These are phyloP conservation scores for Hypoxylon sp. DNA, from an alignment of 2,329 filamentous ascomycete genomes.

Conservation along the genomic window DNA sequence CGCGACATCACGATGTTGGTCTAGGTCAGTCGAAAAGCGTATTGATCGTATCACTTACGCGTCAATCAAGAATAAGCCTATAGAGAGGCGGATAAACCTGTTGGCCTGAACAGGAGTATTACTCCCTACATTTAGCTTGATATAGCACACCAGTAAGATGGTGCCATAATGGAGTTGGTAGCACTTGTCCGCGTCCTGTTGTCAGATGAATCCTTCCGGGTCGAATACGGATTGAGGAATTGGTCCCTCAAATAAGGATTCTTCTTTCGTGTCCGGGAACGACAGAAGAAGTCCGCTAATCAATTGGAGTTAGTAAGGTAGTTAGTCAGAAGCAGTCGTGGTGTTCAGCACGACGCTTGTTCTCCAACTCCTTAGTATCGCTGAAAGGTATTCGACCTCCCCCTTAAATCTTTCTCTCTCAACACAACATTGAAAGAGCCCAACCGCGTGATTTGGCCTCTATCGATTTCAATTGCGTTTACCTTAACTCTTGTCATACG, in stretches of 20 bases:
- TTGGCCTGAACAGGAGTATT: not conserved
- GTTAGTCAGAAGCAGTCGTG: not conserved
- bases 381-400: not conserved
- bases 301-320: not conserved
- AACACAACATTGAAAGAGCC: not conserved
- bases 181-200: not conserved
- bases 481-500: not conserved
- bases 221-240: not conserved
- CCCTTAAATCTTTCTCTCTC: not conserved
- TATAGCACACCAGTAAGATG: not conserved
- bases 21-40: not conserved
- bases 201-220: not conserved
- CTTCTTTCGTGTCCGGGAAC: not conserved
- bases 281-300: not conserved
- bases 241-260: not conserved
- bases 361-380: not conserved
- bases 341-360: not conserved
- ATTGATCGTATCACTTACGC: not conserved
- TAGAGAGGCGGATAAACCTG: not conserved
- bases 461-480: not conserved
- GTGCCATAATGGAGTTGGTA: not conserved
- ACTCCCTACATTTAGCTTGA: not conserved
- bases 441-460: not conserved
- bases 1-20: not conserved
- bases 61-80: not conserved